Evolutionary conservation across 352 stramenopile genomes (phyloP), one percentile per base, ranked within the genome.

Genomic region (Elongisporangium anandrum): DNA sequence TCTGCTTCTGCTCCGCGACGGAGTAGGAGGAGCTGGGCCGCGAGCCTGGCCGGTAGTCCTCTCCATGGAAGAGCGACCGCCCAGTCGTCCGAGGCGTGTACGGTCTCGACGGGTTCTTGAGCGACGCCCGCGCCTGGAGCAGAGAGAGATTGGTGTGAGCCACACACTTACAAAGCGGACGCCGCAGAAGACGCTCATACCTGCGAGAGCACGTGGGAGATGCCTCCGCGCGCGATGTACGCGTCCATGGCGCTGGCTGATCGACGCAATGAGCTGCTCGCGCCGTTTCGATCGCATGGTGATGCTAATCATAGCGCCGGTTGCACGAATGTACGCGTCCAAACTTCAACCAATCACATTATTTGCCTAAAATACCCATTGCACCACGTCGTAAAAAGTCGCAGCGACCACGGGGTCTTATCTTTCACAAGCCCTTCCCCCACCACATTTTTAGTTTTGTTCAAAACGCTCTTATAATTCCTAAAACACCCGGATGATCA

Each of bases 61-160:
- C 82, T 13, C 83, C 81, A n/a, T 87, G 72, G 64, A 90, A 92
- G 16, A 92, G 68, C 24, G 80, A 65, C 1, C 83, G 79, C 29
- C 75, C 67, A 49, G 69, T 75, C 4, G 75, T 79, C 21, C 81
- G 77, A 0, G 83, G 85, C 16, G 85, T 95, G 62, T 77, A 93
- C 19, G 85, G 85, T n/a, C 85, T 76, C 4, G 83, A 92, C 0
- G 85, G 85, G 23, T 90, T 88, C 60, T 91, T 93, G 12, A 95
- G 69, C 26, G 83, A 93, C 4, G 83, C 85, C 20, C 83, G 76
- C 23, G 83, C 85, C 74, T 91, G 53, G 16, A n/a, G 2, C 19
- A 56, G 34, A 34, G 16, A 54, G 59, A 59, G 23, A 50, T 3
- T 56, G 6, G 34, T 19, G 21, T 21, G 15, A 22, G 15, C 23